Conservation (phyloP, 768 basidiomycete genomes). For the Tulasnella sp. region DNA sequence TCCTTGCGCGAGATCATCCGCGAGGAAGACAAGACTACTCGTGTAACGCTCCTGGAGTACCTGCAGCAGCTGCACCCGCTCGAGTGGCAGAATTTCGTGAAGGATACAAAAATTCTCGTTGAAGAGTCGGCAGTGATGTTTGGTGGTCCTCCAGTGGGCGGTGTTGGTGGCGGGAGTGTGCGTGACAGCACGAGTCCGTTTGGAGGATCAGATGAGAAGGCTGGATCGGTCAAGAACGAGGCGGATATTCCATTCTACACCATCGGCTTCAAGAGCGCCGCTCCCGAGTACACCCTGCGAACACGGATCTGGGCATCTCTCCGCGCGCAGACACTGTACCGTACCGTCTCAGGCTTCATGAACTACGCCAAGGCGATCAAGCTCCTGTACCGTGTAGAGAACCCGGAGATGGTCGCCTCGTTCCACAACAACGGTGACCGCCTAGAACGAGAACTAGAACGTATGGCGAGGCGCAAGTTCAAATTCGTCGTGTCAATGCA, state of each 20-base stretch:
- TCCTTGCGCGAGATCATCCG: slow-evolving; percentile 97
- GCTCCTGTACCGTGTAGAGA: slow-evolving; percentile 93
- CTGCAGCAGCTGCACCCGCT: slow-evolving; percentile 94
- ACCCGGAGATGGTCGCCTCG: slow-evolving; percentile 93
- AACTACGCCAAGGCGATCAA: slow-evolving; percentile 99
- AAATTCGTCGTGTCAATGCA: slow-evolving; percentile 99
- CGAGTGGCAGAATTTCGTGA: slow-evolving; percentile 99
- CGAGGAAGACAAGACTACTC: slow-evolving; percentile 93
- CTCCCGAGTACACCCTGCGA: slow-evolving; percentile 94
- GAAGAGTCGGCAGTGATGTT: slow-evolving; percentile 78
- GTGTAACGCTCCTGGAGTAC: slow-evolving; percentile 94
- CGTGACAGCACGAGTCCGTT: slow-evolving; percentile 43
- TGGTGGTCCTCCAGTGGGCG: slow-evolving; percentile 38
- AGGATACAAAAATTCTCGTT: slow-evolving; percentile 97
- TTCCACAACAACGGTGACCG: slow-evolving; percentile 97
- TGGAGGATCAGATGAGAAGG: slow-evolving; percentile 66
- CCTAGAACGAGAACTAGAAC: slow-evolving; percentile 89
- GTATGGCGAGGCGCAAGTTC: slow-evolving; percentile 97
- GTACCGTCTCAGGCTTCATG: slow-evolving; percentile 99
- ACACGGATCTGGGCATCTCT: slow-evolving; percentile 99
- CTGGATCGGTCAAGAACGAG: slow-evolving; percentile 49
- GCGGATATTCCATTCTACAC: slow-evolving; percentile 96
- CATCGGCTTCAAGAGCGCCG: slow-evolving; percentile 97
- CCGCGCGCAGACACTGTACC: slow-evolving; percentile 96
- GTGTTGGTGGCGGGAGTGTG: neutral